Evolutionary conservation across 768 basidiomycete species (phyloP).

Genomic region (Erythrobasidium yunnanense): DNA sequence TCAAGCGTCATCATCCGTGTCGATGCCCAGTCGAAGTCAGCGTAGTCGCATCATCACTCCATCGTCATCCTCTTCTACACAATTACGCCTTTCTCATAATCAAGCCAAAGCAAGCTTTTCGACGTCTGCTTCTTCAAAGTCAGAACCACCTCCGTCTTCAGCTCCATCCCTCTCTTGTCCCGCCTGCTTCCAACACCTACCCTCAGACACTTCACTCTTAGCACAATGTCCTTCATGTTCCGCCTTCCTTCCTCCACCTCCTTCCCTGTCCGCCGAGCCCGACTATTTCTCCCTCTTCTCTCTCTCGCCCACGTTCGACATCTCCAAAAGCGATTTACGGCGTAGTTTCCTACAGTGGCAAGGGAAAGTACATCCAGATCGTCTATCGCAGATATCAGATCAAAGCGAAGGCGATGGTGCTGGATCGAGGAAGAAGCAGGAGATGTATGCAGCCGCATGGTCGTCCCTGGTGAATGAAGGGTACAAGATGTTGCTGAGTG

Average conservation of each 20-base stretch:
- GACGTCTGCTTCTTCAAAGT: too few relatives aligned
- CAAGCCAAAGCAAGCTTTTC: too few relatives aligned
- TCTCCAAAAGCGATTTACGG: constrained; percentile 40
- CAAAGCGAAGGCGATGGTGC: too few relatives aligned
- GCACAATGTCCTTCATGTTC: not conserved
- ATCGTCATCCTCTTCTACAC: too few relatives aligned
- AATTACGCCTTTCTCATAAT: too few relatives aligned
- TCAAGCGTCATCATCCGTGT: too few relatives aligned
- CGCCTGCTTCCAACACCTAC: too few relatives aligned
- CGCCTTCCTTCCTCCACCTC: not conserved
- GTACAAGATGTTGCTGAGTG: constrained; percentile 45
- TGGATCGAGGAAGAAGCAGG: constrained; percentile 37
- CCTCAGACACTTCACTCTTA: not conserved
- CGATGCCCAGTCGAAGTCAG: too few relatives aligned
- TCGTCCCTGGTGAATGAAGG: constrained; percentile 64
- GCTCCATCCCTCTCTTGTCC: too few relatives aligned
- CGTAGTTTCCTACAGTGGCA: constrained; percentile 40
- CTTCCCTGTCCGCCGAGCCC: not conserved
- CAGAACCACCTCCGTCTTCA: too few relatives aligned
- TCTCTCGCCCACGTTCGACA: constrained; percentile 37
- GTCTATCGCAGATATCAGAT: constrained; percentile 28
- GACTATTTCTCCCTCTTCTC: constrained; percentile 40
- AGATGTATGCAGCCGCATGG: constrained; percentile 39
- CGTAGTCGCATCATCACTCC: too few relatives aligned
- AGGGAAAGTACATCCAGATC: constrained; percentile 44